Percentiles rank a stretch among this genome's conserved stretches.
Conservation (phyloP, 257 asterid genomes). For the Capsicum rhomboideum region DNA sequence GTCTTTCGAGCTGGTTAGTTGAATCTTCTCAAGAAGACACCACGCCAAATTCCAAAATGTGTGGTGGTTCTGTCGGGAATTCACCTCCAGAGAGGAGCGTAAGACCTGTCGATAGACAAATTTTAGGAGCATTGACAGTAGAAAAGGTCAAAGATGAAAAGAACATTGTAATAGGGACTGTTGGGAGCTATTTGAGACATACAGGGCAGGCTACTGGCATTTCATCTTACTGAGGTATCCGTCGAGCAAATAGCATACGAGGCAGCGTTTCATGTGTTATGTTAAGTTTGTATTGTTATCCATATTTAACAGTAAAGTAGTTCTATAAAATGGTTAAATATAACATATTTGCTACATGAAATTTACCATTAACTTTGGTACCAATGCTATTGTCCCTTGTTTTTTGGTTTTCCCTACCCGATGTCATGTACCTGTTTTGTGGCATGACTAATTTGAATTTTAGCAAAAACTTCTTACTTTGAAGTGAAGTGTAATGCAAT, state of each 20-base stretch:
- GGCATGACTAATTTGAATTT: background rate
- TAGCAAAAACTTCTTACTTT: background rate
- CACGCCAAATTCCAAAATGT: conserved; percentile 2
- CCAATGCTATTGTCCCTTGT: background rate
- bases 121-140: conserved; percentile 22
- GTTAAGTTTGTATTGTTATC: background rate
- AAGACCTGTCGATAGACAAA: conserved; percentile 19
- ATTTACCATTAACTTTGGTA: background rate
- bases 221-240: conserved; percentile 4
- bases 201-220: conserved; percentile 6
- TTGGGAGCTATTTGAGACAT: conserved; percentile 43
- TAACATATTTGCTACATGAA: background rate
- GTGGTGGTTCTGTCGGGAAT: conserved; percentile 21
- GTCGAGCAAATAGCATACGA: background rate
- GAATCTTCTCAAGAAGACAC: conserved; percentile 21
- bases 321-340: background rate
- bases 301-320: background rate
- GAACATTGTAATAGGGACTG: conserved; percentile 26
- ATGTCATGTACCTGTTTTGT: background rate
- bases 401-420: background rate
- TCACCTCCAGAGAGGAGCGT: conserved; percentile 31
- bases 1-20: conserved; percentile 70
- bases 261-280: background rate
- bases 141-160: conserved; percentile 22
- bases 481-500: background rate